Evolutionary conservation across 164 flowering plant genomes (phyloP).

Genomic region (Stephania cephalantha): DNA sequence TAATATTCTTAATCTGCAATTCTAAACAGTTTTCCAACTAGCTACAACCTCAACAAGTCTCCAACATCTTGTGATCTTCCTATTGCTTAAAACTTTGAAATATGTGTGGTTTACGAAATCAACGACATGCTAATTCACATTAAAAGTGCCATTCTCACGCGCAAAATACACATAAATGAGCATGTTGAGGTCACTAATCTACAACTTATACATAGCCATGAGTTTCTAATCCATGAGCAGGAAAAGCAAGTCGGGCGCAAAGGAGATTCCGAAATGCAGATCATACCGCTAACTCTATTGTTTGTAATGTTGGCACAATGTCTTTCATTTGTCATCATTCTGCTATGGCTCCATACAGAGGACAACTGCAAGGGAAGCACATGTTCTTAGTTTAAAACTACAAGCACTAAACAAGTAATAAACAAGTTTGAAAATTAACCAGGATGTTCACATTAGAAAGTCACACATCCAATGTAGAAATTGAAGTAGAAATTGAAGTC

Average conservation of each 20-base stretch:
- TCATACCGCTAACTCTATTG: slow-evolving; percentile 24
- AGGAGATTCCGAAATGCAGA: background rate
- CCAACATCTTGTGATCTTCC: background rate
- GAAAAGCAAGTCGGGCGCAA: background rate
- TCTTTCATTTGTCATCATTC: slow-evolving; percentile 42
- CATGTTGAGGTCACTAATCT: background rate
- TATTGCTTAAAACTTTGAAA: background rate
- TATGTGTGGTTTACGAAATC: background rate
- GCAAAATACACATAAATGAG: too few species aligned
- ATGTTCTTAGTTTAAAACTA: background rate
- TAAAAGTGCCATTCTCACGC: background rate
- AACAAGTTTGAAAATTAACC: background rate
- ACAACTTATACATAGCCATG: background rate
- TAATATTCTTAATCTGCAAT: background rate
- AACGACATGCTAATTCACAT: background rate
- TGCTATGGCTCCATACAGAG: slow-evolving; percentile 56
- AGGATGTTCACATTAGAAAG: background rate
- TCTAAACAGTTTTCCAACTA: background rate
- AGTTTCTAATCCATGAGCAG: background rate
- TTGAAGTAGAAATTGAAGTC: too few species aligned
- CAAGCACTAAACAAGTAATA: background rate
- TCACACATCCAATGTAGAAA: background rate
- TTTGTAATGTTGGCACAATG: slow-evolving; percentile 39
- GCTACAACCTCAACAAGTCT: background rate
- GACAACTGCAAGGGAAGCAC: slow-evolving; percentile 46